phyloP scores from a whole-genome alignment of 495 filamentous ascomycete genomes.

The Daldinia caldariorum region DNA sequence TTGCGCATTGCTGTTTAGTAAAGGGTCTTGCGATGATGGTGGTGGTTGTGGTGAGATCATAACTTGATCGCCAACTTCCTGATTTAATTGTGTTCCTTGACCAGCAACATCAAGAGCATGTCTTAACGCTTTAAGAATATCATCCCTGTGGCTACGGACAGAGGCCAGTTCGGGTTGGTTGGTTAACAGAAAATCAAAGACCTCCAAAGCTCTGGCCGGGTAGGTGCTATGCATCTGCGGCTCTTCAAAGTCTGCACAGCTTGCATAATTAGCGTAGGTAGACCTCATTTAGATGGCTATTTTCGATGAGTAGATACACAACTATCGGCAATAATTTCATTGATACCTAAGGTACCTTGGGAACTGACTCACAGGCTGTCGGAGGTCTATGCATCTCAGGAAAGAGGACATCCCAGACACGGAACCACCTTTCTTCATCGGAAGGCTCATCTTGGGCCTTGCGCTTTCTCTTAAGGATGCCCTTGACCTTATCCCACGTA shows the following conservation, averaged over 20 bases:
- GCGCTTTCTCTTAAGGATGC: conserved; percentile 6
- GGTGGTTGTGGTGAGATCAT: background rate
- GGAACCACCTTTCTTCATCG: conserved; percentile 26
- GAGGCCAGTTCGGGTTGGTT: background rate
- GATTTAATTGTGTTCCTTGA: background rate
- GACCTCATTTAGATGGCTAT: background rate
- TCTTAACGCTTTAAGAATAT: background rate
- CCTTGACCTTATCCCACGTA: conserved; percentile 7
- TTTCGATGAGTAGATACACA: background rate
- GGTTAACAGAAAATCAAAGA: conserved; percentile 11
- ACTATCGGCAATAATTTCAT: background rate
- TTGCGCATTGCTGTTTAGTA: background rate
- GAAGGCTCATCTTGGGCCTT: background rate
- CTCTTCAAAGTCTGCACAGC: conserved; percentile 17
- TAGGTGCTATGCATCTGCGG: background rate
- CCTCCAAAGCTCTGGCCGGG: background rate
- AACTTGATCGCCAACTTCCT: background rate
- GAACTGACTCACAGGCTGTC: conserved; percentile 14
- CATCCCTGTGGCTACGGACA: background rate
- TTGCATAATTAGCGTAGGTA: background rate
- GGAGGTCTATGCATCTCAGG: conserved; percentile 10
- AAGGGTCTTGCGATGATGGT: background rate
- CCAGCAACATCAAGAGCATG: conserved; percentile 3
- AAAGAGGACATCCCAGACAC: conserved; percentile 18
- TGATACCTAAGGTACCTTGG: background rate